Conservation (phyloP, 805 yeast species). For the Candida sonorensis region DNA sequence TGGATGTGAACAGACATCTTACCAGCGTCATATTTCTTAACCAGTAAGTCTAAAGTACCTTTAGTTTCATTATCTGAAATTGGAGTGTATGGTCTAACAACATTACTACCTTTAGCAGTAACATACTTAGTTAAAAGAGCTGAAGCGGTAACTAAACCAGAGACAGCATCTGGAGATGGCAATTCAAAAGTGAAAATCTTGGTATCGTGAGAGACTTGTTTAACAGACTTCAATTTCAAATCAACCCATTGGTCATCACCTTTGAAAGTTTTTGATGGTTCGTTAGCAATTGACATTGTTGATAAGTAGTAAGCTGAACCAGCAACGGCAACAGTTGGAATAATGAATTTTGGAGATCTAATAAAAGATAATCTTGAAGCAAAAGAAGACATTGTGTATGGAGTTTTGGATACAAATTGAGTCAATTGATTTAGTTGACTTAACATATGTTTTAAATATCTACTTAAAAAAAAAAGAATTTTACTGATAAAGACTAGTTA, state of each 20-base stretch:
- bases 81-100: conserved; percentile 89
- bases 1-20: conserved; percentile 73
- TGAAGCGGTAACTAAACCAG: conserved; percentile 79
- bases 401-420: neutral
- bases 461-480: no score
- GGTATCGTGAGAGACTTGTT: conserved; percentile 53
- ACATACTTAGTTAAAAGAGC: conserved; percentile 74
- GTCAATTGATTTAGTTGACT: no score
- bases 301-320: conserved; percentile 31
- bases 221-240: conserved; percentile 44
- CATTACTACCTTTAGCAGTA: conserved; percentile 78
- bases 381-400: conserved; percentile 6
- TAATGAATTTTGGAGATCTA: conserved; percentile 8
- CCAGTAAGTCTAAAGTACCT: conserved; percentile 73
- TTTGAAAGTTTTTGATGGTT: conserved; percentile 40
- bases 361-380: conserved; percentile 6
- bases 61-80: conserved; percentile 57
- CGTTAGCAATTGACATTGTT: conserved; percentile 25
- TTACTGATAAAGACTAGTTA: no score
- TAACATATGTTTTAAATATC: no score
- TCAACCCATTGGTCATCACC: conserved; percentile 70
- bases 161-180: conserved; percentile 54
- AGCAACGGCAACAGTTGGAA: conserved; percentile 34
- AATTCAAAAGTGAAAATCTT: conserved; percentile 66
- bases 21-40: conserved; percentile 89